Conservation (phyloP, 495 filamentous ascomycete species). For the Bryoglossum gracile region DNA sequence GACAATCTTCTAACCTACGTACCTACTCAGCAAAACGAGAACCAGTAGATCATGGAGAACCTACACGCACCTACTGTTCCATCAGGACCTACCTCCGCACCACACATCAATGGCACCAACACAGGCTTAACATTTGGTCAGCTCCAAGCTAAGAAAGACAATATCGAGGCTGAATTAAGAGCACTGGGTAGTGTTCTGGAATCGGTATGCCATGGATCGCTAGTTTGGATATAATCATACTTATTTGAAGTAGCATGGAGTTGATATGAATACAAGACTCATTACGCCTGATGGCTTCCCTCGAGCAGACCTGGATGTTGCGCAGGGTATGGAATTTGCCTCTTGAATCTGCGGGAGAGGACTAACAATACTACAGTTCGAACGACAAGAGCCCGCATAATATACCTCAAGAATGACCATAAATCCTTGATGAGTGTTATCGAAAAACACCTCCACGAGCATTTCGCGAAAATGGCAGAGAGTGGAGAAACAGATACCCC, state of each 20-base stretch:
- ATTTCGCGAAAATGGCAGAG: conserved; percentile 47
- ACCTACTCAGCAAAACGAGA: too few species aligned
- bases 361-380: conserved; percentile 52
- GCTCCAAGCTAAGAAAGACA: conserved; percentile 64
- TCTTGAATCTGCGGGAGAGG: not conserved
- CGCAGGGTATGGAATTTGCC: conserved; percentile 59
- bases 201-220: conserved; percentile 52
- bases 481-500: conserved; percentile 10
- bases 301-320: conserved; percentile 87
- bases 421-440: conserved; percentile 78
- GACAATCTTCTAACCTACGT: too few species aligned
- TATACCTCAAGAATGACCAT: conserved; percentile 85
- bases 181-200: conserved; percentile 78
- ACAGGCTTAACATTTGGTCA: conserved; percentile 53
- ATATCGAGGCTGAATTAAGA: conserved; percentile 75
- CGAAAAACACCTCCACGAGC: conserved; percentile 75
- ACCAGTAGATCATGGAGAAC: conserved; percentile 58
- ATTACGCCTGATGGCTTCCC: conserved; percentile 92
- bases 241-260: conserved; percentile 59
- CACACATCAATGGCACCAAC: conserved; percentile 41
- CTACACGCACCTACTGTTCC: conserved; percentile 70
- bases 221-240: conserved; percentile 13
- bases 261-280: conserved; percentile 84
- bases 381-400: conserved; percentile 82
- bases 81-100: conserved; percentile 59